Evolutionary conservation across 2,329 filamentous ascomycete genomes (phyloP), one percentile per base, ranked within the genome.

Genomic region (Pezizomycotina sp.): DNA sequence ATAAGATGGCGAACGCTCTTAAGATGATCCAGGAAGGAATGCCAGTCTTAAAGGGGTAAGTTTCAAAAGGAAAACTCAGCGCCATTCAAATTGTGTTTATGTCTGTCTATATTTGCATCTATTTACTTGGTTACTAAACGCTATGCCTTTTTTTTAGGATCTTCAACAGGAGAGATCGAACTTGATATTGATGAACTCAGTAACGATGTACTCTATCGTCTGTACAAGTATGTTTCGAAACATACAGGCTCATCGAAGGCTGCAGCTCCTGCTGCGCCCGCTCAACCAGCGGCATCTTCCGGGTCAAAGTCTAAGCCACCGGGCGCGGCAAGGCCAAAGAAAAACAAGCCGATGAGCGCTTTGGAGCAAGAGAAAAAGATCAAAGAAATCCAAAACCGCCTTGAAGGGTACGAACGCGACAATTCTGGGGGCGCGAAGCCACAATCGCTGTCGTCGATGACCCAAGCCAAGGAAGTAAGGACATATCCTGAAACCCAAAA

Each of bases 21-120:
- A 72, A 77, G 42, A 84, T 95, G 45, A 95, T 98, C 53, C 82
- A 91, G 56, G 72, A 71, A 86, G 92, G 48, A 58, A 80, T 62
- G 61, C 80, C 60, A 64, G 77, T 64, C 64, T 89, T 62, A 34
- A 36, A 13, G 41, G n/a, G n/a, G n/a, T n/a, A n/a, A n/a, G n/a
- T n/a, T n/a, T n/a, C n/a, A n/a, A n/a, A n/a, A n/a, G n/a, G n/a
- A n/a, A n/a, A n/a, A n/a, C n/a, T n/a, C n/a, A n/a, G n/a, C n/a
- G n/a, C n/a, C n/a, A n/a, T n/a, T n/a, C n/a, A n/a, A n/a, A n/a
- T n/a, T n/a, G n/a, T n/a, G 67, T 38, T 12, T 46, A 70, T 64
- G 67, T 62, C 56, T 55, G 57, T 52, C 39, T 28, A 5, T 6
- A 14, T 28, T 29, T 27, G 15, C 9, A 22, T 16, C 15, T 37